phyloP scores from a whole-genome alignment of 192 early-diverging fungal genomes.

The Gigaspora rosea region DNA sequence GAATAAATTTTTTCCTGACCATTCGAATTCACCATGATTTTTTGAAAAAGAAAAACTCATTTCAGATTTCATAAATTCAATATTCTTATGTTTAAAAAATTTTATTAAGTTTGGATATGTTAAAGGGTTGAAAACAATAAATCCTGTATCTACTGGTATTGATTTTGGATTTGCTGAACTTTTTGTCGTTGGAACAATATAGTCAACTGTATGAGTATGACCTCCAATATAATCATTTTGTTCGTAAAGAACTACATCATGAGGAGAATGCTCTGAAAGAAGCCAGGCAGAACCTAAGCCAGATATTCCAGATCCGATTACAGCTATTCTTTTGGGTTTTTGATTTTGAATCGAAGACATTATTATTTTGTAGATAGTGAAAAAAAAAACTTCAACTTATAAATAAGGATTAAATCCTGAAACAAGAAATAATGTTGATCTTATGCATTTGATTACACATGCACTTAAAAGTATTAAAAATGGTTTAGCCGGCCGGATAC shows the following conservation, averaged over 20 bases:
- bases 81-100: slow-evolving; percentile 47
- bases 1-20: slow-evolving; percentile 57
- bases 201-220: slow-evolving; percentile 66
- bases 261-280: slow-evolving; percentile 41
- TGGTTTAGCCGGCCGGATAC: too few species aligned
- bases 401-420: too few species aligned
- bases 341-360: background rate
- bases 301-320: slow-evolving; percentile 33
- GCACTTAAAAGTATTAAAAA: too few species aligned
- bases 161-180: slow-evolving; percentile 16
- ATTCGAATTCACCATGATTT: slow-evolving; percentile 62
- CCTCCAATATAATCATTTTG: slow-evolving; percentile 55
- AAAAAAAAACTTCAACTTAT: too few species aligned
- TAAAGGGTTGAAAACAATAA: slow-evolving; percentile 66
- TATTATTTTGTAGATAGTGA: too few species aligned
- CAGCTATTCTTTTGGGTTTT: slow-evolving; percentile 18
- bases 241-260: slow-evolving; percentile 55
- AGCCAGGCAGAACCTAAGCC: slow-evolving; percentile 63
- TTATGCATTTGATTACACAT: too few species aligned
- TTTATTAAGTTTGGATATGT: slow-evolving; percentile 65
- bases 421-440: too few species aligned
- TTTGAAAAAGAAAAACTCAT: slow-evolving; percentile 68
- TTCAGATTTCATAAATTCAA: slow-evolving; percentile 46
- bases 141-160: slow-evolving; percentile 67
- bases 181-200: slow-evolving; percentile 36